phyloP scores from a whole-genome alignment of 2,329 filamentous ascomycete species.

The Aspergillus nomiae region DNA sequence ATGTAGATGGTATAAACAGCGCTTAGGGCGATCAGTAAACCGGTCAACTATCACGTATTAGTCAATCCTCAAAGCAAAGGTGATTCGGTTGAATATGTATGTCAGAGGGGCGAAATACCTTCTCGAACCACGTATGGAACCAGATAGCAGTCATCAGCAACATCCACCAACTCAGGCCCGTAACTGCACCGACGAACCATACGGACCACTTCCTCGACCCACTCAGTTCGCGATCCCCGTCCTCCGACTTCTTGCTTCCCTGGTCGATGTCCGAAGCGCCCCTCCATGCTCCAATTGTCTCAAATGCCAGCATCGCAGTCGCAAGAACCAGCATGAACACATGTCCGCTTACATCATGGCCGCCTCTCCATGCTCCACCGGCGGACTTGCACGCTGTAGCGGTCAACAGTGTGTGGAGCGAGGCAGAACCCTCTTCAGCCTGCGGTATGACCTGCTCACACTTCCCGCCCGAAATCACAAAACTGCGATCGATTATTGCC shows the following conservation, averaged over 20 bases:
- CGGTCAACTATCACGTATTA: slow-evolving; percentile 46
- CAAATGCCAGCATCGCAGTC: slow-evolving; percentile 78
- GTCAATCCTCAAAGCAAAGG: background rate
- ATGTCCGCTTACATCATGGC: slow-evolving; percentile 94
- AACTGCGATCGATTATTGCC: slow-evolving; percentile 84
- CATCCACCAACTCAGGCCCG: slow-evolving; percentile 86
- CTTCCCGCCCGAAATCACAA: slow-evolving; percentile 81
- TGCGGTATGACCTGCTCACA: slow-evolving; percentile 66
- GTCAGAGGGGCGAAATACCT: slow-evolving; percentile 55
- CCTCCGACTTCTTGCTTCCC: slow-evolving; percentile 29
- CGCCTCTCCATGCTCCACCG: slow-evolving; percentile 86
- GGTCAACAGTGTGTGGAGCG: slow-evolving; percentile 59
- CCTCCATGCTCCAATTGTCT: slow-evolving; percentile 62
- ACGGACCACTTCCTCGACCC: slow-evolving; percentile 58
- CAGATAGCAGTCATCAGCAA: slow-evolving; percentile 97
- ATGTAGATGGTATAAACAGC: slow-evolving; percentile 56
- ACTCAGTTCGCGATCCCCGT: slow-evolving; percentile 43
- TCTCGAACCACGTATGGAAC: slow-evolving; percentile 99
- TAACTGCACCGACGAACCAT: slow-evolving; percentile 58
- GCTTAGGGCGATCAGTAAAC: slow-evolving; percentile 50
- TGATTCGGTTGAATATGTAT: slow-evolving; percentile 21
- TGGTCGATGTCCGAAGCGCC: slow-evolving; percentile 53
- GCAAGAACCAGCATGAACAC: slow-evolving; percentile 89
- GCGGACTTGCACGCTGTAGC: slow-evolving; percentile 78
- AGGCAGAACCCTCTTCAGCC: slow-evolving; percentile 30